These are phyloP conservation scores for Penicillium lividum DNA, from an alignment of 495 filamentous ascomycete genomes.

Conservation along the genomic window DNA sequence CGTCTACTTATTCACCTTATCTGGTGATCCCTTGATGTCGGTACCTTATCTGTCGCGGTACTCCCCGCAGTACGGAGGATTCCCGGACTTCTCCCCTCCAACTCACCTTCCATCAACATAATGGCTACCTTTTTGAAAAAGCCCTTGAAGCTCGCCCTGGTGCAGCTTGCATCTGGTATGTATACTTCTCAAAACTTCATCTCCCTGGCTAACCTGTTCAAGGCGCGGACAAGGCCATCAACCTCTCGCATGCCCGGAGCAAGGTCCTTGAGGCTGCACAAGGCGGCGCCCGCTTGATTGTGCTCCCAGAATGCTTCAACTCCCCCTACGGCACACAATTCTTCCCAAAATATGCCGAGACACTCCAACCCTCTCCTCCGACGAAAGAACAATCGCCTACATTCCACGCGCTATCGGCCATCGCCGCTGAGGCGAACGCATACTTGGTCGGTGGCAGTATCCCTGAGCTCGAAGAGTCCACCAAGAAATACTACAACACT, in stretches of 20 bases:
- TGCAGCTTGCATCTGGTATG: constrained; percentile 73
- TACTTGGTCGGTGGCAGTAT: constrained; percentile 93
- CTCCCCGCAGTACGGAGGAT: background rate
- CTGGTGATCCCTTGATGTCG: background rate
- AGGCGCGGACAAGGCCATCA: constrained; percentile 80
- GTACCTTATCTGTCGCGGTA: background rate
- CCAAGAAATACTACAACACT: constrained; percentile 88
- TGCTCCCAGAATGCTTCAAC: constrained; percentile 90
- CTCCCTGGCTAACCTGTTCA: background rate
- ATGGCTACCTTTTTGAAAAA: constrained; percentile 65
- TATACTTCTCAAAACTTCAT: background rate
- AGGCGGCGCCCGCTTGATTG: constrained; percentile 65
- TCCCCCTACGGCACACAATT: constrained; percentile 89
- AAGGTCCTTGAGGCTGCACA: constrained; percentile 82
- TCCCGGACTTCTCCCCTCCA: background rate
- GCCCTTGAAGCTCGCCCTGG: constrained; percentile 76
- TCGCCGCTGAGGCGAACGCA: constrained; percentile 72
- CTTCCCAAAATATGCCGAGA: constrained; percentile 92
- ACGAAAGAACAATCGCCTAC: constrained; percentile 68
- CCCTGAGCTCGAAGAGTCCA: constrained; percentile 67
- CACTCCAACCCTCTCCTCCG: constrained; percentile 76
- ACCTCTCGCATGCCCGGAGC: constrained; percentile 76
- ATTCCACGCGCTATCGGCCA: constrained; percentile 78
- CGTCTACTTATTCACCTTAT: background rate
- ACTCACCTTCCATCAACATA: background rate